Conservation (phyloP, 306 rosid species). For the Pueraria montana region DNA sequence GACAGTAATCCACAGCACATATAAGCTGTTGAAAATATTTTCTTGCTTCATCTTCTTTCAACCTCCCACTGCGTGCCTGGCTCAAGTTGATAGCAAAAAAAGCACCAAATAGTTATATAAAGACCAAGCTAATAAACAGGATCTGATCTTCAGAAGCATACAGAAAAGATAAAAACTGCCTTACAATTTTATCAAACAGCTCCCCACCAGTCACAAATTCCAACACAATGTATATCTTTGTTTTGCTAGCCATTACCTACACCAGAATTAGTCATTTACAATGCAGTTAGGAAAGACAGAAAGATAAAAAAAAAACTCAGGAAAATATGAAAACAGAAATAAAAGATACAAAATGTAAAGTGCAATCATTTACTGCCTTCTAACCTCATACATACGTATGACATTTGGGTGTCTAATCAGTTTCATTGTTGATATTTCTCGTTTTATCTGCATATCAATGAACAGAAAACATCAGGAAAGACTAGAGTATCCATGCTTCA, state of each 20-base stretch:
- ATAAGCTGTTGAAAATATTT: slow-evolving; percentile 94
- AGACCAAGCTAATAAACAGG: slow-evolving; percentile 29
- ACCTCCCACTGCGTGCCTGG: slow-evolving; percentile 85
- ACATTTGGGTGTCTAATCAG: slow-evolving; percentile 94
- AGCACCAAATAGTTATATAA: slow-evolving; percentile 30
- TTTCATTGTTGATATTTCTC: slow-evolving; percentile 97
- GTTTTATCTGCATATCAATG: slow-evolving; percentile 77
- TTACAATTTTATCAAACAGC: slow-evolving; percentile 91
- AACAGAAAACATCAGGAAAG: slow-evolving; percentile 38
- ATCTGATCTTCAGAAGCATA: slow-evolving; percentile 18
- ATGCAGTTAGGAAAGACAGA: slow-evolving; percentile 34
- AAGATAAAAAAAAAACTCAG: background rate
- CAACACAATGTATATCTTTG: slow-evolving; percentile 92
- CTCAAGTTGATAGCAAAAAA: slow-evolving; percentile 33
- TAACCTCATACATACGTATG: slow-evolving; percentile 92
- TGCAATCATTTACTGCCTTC: slow-evolving; percentile 41
- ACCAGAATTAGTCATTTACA: slow-evolving; percentile 46
- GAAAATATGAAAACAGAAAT: slow-evolving; percentile 39
- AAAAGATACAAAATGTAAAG: slow-evolving; percentile 39
- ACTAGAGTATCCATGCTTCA: background rate
- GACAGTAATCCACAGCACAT: slow-evolving; percentile 95
- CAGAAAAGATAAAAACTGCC: slow-evolving; percentile 45
- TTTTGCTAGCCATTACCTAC: slow-evolving; percentile 98
- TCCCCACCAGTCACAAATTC: slow-evolving; percentile 97
- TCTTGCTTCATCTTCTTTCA: slow-evolving; percentile 96